Percentiles rank a stretch among this genome's conserved stretches.
Evolutionary conservation across 306 rosid genomes (phyloP).

Genomic region (Betula pendula): DNA sequence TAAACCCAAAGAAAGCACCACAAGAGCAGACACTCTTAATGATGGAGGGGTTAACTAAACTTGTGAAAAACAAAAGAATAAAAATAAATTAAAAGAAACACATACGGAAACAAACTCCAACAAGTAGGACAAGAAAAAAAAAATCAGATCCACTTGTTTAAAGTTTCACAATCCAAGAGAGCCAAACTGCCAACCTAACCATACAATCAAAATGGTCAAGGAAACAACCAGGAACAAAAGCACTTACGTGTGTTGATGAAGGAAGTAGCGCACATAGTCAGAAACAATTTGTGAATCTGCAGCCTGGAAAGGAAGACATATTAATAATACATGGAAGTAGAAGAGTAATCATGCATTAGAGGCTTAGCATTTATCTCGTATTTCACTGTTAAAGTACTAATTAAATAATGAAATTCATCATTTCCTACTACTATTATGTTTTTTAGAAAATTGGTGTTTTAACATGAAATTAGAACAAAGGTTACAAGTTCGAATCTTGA

Average conservation of each 20-base stretch:
- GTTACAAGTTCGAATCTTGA: no score
- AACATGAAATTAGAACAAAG: no score
- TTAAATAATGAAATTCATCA: no score
- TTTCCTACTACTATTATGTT: no score
- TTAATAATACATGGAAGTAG: constrained; percentile 11
- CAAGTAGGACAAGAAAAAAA: background rate
- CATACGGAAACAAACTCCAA: background rate
- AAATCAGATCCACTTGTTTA: background rate
- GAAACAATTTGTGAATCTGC: constrained; percentile 95
- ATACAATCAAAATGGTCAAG: background rate
- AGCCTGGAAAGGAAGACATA: constrained; percentile 55
- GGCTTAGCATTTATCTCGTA: background rate
- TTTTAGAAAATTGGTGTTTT: no score
- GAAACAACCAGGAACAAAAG: constrained; percentile 3
- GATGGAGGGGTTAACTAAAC: background rate
- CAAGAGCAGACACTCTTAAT: background rate
- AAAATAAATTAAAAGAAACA: background rate
- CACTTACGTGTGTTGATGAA: constrained; percentile 90
- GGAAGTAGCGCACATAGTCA: constrained; percentile 89
- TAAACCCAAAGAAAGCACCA: background rate
- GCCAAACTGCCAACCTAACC: constrained; percentile 9
- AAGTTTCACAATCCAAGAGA: background rate
- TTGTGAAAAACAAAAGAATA: background rate
- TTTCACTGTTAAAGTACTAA: background rate
- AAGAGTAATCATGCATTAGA: background rate